Conservation (phyloP, 805 yeast genomes). For the Kockiozyma suomiensis region DNA sequence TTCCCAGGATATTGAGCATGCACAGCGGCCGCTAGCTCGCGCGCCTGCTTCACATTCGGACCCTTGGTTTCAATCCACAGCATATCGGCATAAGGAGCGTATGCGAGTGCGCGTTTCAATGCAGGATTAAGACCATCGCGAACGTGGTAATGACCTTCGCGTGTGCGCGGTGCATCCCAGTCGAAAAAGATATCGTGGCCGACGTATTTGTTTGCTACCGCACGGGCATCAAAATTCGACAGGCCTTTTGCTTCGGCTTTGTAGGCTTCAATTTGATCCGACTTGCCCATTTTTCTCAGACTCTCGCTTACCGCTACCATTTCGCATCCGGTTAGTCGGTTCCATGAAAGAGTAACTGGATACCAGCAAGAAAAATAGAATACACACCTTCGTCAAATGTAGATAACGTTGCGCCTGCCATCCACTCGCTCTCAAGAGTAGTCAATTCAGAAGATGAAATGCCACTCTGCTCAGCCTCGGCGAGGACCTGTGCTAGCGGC, state of each 20-base stretch:
- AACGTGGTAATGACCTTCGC: conserved; percentile 59
- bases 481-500: conserved; percentile 52
- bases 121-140: conserved; percentile 57
- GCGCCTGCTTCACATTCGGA: conserved; percentile 58
- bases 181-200: conserved; percentile 50
- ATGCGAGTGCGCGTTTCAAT: conserved; percentile 55
- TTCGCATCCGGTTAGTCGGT: neutral
- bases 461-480: conserved; percentile 50
- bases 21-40: conserved; percentile 50
- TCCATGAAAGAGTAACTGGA: too few relatives aligned
- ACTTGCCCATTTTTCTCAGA: conserved; percentile 32
- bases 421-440: conserved; percentile 53
- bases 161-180: conserved; percentile 63
- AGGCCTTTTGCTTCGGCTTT: conserved; percentile 38
- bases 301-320: neutral
- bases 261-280: conserved; percentile 41
- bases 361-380: neutral
- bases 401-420: conserved; percentile 45
- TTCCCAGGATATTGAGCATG: conserved; percentile 54
- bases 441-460: conserved; percentile 44
- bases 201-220: conserved; percentile 34
- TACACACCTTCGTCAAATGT: conserved; percentile 50
- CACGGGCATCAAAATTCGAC: conserved; percentile 39
- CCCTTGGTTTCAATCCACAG: conserved; percentile 66
- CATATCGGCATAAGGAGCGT: conserved; percentile 61